A percentile compares a stretch with the other conserved stretches of the same genome.
These are phyloP conservation scores for Raphanus raphanistrum DNA, from an alignment of 345 rosid species.

Conservation along the genomic window DNA sequence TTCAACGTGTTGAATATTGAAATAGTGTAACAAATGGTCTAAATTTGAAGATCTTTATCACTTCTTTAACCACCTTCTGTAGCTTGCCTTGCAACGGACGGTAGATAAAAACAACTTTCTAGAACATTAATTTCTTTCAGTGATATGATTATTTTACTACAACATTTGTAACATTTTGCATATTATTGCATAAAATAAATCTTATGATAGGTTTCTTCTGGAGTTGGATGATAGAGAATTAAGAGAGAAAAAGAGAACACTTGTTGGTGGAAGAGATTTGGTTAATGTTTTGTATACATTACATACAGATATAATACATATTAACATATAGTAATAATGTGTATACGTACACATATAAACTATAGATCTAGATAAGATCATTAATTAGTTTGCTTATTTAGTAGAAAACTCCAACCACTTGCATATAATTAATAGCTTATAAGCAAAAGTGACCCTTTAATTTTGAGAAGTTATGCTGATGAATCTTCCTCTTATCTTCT, in stretches of 20 bases:
- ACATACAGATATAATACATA: constrained; percentile 6
- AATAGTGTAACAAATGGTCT: constrained; percentile 19
- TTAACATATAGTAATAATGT: constrained; percentile 8
- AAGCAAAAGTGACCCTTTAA: constrained; percentile 25
- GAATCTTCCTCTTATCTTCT: constrained; percentile 16
- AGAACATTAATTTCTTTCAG: neutral
- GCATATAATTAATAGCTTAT: constrained; percentile 16
- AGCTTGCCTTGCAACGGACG: constrained; percentile 31
- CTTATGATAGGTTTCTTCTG: constrained; percentile 1
- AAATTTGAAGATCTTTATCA: neutral
- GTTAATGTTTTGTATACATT: constrained; percentile 11
- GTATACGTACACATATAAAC: neutral
- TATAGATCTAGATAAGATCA: neutral
- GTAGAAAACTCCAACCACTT: constrained; percentile 26
- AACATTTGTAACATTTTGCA: neutral
- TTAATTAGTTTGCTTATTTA: constrained; percentile 17
- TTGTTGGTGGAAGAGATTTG: constrained; percentile 19
- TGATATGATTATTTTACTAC: neutral
- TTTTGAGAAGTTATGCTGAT: constrained; percentile 9
- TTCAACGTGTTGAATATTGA: constrained; percentile 5
- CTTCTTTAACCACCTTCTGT: constrained; percentile 2
- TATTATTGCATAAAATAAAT: neutral
- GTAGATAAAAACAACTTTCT: constrained; percentile 5
- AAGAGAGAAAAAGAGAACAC: constrained; percentile 10
- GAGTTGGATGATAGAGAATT: constrained; percentile 3